Percentiles rank a stretch among this genome's conserved stretches.
Evolutionary conservation across 2,329 filamentous ascomycete genomes (phyloP).

Genomic region (Colletotrichum sp.): DNA sequence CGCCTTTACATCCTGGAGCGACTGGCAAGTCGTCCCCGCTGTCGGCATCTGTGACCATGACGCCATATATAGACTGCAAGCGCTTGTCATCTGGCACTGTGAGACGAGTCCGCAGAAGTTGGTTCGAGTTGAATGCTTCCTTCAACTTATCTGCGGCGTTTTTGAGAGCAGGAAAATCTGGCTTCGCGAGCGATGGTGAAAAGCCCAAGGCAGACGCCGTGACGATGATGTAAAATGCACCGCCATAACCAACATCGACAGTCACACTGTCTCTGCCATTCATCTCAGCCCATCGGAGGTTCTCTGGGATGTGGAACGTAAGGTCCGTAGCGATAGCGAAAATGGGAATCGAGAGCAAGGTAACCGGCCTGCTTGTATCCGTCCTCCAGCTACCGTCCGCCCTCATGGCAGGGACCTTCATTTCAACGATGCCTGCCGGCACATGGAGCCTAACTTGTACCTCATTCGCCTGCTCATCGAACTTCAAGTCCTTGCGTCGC

Average conservation of each 20-base stretch:
- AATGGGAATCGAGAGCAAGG: constrained; percentile 45
- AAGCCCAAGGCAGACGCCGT: constrained; percentile 43
- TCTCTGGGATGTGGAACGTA: constrained; percentile 30
- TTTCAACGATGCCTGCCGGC: constrained; percentile 46
- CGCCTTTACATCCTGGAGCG: constrained; percentile 23
- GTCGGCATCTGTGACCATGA: constrained; percentile 34
- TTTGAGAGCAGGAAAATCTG: constrained; percentile 35
- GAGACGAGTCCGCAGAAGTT: constrained; percentile 26
- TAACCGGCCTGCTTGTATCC: constrained; percentile 41
- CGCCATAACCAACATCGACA: constrained; percentile 45
- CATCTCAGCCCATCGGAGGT: constrained; percentile 43
- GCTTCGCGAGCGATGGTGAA: constrained; percentile 24
- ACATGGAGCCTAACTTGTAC: constrained; percentile 43
- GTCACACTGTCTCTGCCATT: constrained; percentile 27
- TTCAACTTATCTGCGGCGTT: constrained; percentile 37
- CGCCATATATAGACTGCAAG: constrained; percentile 42
- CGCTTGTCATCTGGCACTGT: constrained; percentile 31
- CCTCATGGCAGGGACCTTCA: constrained; percentile 40
- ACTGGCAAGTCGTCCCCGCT: constrained; percentile 26
- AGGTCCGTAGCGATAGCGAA: constrained; percentile 40
- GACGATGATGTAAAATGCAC: constrained; percentile 48
- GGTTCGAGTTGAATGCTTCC: background rate
- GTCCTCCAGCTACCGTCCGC: constrained; percentile 29
- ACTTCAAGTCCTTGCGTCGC: constrained; percentile 31
- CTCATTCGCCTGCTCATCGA: constrained; percentile 28